Evolutionary conservation across 208 protist genomes (phyloP), one percentile per base, ranked within the genome.

Genomic region (Baffinella frigidus): DNA sequence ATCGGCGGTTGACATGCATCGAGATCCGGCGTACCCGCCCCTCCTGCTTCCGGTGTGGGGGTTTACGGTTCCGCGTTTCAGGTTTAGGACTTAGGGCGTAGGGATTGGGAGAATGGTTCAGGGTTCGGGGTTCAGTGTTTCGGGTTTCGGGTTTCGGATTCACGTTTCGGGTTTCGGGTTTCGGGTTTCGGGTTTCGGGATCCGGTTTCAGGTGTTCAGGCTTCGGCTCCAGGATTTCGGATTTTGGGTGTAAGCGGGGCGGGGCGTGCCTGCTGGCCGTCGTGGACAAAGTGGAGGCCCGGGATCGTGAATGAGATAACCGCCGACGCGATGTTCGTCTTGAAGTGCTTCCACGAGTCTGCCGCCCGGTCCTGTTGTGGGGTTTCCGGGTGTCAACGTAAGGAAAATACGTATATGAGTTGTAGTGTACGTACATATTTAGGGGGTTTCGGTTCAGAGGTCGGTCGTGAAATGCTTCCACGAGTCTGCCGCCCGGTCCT

Each of bases 271-370:
- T 84, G 74, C 74, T 84, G 74, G 7, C 74, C 74, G 44, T 84
- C 74, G 44, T 84, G 74, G 44, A 84, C 61, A 43, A 84, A 84
- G 74, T 84, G 74, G 41, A 84, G 24, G 7, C 74, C 74, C 11
- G 74, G 74, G 74, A 84, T 62, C 33, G 74, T 84, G 74, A 64
- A 84, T 14, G 74, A 84, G 74, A 84, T 84, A 11, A 84, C 74
- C 11, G 74, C 74, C 41, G 74, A 50, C 30, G 74, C 74, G 17
- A 74, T 10, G 68, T 74, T 74, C 68, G 24, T 10, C 68, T 38
- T 74, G 33, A 24, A 43, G 30, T 74, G 33, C 68, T 74, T 74
- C 68, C 68, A 64, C 56, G 56, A 33, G 56, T 64, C 56, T 1
- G 56, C 56, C 56, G 56, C 56, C 3, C 56, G 56, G 24, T 64